A percentile compares a stretch with the other conserved stretches of the same genome.
Conservation (phyloP, 169 alveolate genomes). For the Plasmodium vivax region DNA sequence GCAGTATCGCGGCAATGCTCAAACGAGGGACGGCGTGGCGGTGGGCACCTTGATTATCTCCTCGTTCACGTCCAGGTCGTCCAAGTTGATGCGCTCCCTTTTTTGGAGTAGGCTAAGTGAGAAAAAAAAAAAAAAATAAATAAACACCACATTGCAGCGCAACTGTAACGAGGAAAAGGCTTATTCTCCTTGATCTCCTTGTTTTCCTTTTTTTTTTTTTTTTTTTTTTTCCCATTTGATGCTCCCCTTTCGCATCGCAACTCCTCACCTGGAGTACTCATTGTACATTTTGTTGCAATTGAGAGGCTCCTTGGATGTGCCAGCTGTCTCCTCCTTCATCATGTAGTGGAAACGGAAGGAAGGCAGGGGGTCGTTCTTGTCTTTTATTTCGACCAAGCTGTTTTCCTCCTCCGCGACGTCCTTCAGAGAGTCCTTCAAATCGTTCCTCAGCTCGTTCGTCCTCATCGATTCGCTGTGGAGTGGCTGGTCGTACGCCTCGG, state of each 20-base stretch:
- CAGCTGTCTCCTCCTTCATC: background rate
- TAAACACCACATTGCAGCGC: too few species aligned
- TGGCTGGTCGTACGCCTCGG: background rate
- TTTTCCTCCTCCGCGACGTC: background rate
- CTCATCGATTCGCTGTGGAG: background rate
- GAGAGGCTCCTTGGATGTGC: background rate
- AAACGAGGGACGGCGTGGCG: background rate
- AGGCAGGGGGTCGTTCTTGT: background rate
- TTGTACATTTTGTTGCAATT: constrained; percentile 27
- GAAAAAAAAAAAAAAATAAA: background rate
- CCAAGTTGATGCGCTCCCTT: constrained; percentile 22
- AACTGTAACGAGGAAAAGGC: too few species aligned
- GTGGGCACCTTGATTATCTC: constrained; percentile 32
- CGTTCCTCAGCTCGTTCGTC: background rate
- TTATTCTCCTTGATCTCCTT: background rate
- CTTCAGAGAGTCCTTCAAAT: too few species aligned
- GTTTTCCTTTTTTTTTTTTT: background rate
- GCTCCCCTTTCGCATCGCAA: background rate
- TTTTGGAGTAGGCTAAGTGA: constrained; percentile 18
- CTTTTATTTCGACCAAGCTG: constrained; percentile 20
- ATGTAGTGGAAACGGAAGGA: constrained; percentile 35
- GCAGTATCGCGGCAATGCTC: background rate
- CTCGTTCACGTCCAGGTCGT: constrained; percentile 39
- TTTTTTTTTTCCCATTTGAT: background rate
- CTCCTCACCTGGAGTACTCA: constrained; percentile 28